Evolutionary conservation across 768 basidiomycete species (phyloP), one percentile per base, ranked within the genome.

Genomic region (Boletus tylopilopsis): DNA sequence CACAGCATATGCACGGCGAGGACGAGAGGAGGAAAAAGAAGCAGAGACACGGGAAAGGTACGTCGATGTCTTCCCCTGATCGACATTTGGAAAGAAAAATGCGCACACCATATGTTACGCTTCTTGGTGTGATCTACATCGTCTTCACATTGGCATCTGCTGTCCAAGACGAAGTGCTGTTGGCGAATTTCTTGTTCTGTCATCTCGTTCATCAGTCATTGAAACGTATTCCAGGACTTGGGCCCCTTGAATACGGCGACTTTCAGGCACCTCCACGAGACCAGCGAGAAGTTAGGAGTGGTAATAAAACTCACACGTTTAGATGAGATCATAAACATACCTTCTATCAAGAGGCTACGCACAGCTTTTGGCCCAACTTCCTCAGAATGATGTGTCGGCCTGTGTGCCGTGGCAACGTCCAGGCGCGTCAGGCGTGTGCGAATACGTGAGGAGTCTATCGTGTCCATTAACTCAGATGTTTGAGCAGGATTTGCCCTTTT

Each of bases 281-380:
- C 27, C 72, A 80, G 49, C 80, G 79, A 53, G 82, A 87, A 53
- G 58, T 84, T 44, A 85, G 77, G 66, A 76, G 78, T 51, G 86
- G 86, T 39, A 87, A 88, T 64, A 78, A 79, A 68, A 84, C 85
- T 33, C 71, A 74, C 69, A 85, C 84, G 18, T 87, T 87, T 72
- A 82, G 75, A 70, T 76, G 76, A 68, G 43, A 43, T 54, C 48
- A 42, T 38, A 47, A 50, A 39, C 43, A 43, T 50, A 45, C 39
- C 45, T 51, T 37, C 39, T 38, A 45, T 49, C 48, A 22, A 35
- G 46, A 50, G 30, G 47, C 42, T 41, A 24, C 21, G 16, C 46
- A 36, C 45, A 22, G 24, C 30, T 50, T 22, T 29, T 18, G 21
- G 23, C 36, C 25, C 22, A 38, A 34, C 5, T 18, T 37, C 37